Evolutionary conservation across 139 green algal species (phyloP).

Genomic region (Micromonas commoda): DNA sequence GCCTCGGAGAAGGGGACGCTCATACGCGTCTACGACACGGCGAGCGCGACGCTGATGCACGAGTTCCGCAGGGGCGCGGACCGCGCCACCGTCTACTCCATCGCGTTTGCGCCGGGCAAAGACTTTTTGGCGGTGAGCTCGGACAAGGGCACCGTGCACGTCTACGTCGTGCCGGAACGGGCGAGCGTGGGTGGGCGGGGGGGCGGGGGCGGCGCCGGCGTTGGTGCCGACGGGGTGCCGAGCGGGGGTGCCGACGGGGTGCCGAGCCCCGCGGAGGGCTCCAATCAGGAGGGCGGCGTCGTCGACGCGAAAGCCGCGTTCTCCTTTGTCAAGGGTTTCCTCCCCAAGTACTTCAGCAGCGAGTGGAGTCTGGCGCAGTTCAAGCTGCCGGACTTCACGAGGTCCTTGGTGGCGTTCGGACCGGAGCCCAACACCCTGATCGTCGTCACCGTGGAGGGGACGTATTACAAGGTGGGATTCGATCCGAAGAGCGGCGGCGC

Average conservation of each 20-base stretch:
- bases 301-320: background rate
- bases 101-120: constrained; percentile 1
- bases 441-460: constrained; percentile 1
- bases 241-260: background rate
- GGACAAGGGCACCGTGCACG: constrained; percentile 25
- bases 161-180: background rate
- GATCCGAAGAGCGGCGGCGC: background rate
- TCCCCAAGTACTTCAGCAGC: constrained; percentile 20
- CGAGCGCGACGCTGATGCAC: constrained; percentile 70
- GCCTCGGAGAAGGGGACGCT: constrained; percentile 84
- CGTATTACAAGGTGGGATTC: constrained; percentile 2
- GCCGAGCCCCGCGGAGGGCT: no score
- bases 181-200: background rate
- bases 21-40: constrained; percentile 78
- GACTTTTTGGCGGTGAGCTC: background rate
- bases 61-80: constrained; percentile 84
- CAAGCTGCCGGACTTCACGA: background rate
- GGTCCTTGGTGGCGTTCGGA: background rate
- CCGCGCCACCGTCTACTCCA: constrained; percentile 65
- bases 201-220: background rate
- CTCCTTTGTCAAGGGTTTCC: constrained; percentile 5
- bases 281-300: no score
- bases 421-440: background rate
- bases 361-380: constrained; percentile 19
- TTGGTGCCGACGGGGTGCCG: background rate